Percentiles rank a stretch among this genome's conserved stretches.
These are phyloP conservation scores for Pseudopyricularia javanii DNA, from an alignment of 2,329 filamentous ascomycete genomes.

Conservation along the genomic window DNA sequence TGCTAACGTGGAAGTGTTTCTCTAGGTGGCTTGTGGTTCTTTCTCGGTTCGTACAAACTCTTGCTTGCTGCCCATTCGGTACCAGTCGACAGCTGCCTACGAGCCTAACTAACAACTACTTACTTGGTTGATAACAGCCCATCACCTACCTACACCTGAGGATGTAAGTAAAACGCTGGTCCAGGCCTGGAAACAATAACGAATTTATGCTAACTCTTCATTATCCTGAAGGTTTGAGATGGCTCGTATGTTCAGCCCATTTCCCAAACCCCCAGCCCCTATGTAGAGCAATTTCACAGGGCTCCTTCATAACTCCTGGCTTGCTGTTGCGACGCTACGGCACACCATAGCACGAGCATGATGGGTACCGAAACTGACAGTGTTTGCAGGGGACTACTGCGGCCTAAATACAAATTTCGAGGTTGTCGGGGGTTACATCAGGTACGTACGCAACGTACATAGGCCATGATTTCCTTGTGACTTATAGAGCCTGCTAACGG, in stretches of 20 bases:
- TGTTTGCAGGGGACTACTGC: not conserved
- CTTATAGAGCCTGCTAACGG: not conserved
- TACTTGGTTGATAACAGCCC: not conserved
- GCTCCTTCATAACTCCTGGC: not conserved
- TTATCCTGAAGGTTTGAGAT: not conserved
- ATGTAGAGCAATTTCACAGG: not conserved
- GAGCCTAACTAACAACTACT: not conserved
- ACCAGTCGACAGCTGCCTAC: not conserved
- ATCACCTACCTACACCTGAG: slow-evolving; percentile 2
- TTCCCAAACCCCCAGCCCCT: not conserved
- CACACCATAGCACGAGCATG: not conserved
- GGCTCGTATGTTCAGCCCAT: not conserved
- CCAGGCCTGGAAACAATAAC: not conserved
- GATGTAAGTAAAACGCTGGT: not conserved
- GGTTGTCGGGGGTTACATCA: slow-evolving; percentile 64
- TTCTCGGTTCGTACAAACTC: slow-evolving; percentile 1
- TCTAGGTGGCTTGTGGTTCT: slow-evolving; percentile 3
- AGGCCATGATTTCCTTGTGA: not conserved
- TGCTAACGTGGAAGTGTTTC: not conserved
- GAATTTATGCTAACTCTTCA: not conserved
- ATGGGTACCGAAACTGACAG: not conserved
- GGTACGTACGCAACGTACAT: not conserved
- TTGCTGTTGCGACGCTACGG: no score
- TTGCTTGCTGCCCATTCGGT: not conserved
- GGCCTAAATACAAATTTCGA: slow-evolving; percentile 41